A percentile compares a stretch with the other conserved stretches of the same genome.
These are phyloP conservation scores for Fusarium tanahbumbuense DNA, from an alignment of 2,329 filamentous ascomycete species.

Conservation along the genomic window DNA sequence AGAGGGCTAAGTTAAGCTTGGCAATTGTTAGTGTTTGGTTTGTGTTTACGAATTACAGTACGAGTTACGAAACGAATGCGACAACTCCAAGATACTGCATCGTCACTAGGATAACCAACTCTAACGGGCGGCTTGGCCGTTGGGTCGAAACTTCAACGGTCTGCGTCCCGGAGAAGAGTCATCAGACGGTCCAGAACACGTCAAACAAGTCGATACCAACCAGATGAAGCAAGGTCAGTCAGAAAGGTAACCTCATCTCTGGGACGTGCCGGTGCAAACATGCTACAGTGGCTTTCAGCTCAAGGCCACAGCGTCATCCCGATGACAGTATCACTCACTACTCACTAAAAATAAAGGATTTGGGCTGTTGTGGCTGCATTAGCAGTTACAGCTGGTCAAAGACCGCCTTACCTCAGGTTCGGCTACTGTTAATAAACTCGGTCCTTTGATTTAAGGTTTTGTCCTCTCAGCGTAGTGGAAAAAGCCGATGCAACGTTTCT, in stretches of 20 bases:
- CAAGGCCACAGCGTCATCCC: constrained; percentile 21
- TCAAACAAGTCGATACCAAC: not conserved
- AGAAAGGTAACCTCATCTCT: constrained; percentile 2
- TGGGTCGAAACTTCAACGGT: not conserved
- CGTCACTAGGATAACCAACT: not conserved
- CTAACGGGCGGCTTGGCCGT: constrained; percentile 4
- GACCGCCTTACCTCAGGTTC: constrained; percentile 1
- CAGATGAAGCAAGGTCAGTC: not conserved
- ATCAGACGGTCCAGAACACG: not conserved
- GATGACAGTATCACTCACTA: not conserved
- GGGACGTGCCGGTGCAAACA: constrained; percentile 13
- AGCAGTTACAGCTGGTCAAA: constrained; percentile 1
- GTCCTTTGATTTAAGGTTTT: constrained; percentile 13
- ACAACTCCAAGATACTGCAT: not conserved
- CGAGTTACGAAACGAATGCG: not conserved
- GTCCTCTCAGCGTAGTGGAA: constrained; percentile 2
- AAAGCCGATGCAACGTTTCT: constrained; percentile 32
- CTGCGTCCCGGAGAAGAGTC: not conserved
- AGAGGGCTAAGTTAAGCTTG: not conserved
- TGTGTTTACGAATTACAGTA: not conserved
- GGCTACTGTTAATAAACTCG: not conserved
- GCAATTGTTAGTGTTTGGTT: not conserved
- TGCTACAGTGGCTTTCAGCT: constrained; percentile 15
- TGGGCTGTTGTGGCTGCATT: constrained; percentile 20
- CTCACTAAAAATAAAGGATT: constrained; percentile 23